A percentile compares a stretch with the other conserved stretches of the same genome.
phyloP scores from a whole-genome alignment of 2,329 filamentous ascomycete species.

The Fusarium sp. region DNA sequence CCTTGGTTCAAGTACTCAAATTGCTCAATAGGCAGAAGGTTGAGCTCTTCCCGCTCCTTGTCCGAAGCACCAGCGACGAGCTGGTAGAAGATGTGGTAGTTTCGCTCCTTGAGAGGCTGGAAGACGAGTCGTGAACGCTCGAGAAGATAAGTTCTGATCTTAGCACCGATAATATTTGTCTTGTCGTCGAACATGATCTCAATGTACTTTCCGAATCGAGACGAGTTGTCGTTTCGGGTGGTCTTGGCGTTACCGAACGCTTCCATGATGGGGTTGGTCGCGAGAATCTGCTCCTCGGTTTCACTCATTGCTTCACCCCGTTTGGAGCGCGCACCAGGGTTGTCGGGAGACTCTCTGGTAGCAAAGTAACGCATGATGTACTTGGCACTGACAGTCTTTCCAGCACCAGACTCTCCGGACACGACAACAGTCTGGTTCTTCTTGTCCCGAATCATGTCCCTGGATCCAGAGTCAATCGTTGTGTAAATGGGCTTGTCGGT shows the following conservation, averaged over 20 bases:
- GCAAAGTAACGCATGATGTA: constrained; percentile 99
- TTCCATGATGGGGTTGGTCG: constrained; percentile 99
- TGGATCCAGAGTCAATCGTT: constrained; percentile 58
- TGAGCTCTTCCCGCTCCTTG: constrained; percentile 81
- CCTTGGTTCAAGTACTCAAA: constrained; percentile 98
- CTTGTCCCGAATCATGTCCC: constrained; percentile 95
- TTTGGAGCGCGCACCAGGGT: constrained; percentile 81
- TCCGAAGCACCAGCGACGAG: constrained; percentile 92
- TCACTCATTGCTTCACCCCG: constrained; percentile 90
- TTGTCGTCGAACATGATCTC: constrained; percentile 98
- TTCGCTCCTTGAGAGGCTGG: constrained; percentile 95
- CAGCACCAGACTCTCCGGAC: constrained; percentile 98
- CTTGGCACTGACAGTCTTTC: constrained; percentile 99
- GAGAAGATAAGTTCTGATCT: constrained; percentile 94
- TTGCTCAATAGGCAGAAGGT: constrained; percentile 84
- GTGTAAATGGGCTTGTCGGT: background rate
- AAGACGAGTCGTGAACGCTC: constrained; percentile 97
- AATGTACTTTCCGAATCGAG: constrained; percentile 98
- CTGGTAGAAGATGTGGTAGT: constrained; percentile 99
- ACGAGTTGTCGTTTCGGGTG: constrained; percentile 99
- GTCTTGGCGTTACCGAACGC: constrained; percentile 99
- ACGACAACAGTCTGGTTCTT: constrained; percentile 99
- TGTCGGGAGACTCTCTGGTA: constrained; percentile 92
- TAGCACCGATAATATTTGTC: constrained; percentile 96
- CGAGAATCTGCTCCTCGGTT: constrained; percentile 97